Evolutionary conservation across 78 protist species (phyloP).

Genomic region (Mantamonas sphyraenae): DNA sequence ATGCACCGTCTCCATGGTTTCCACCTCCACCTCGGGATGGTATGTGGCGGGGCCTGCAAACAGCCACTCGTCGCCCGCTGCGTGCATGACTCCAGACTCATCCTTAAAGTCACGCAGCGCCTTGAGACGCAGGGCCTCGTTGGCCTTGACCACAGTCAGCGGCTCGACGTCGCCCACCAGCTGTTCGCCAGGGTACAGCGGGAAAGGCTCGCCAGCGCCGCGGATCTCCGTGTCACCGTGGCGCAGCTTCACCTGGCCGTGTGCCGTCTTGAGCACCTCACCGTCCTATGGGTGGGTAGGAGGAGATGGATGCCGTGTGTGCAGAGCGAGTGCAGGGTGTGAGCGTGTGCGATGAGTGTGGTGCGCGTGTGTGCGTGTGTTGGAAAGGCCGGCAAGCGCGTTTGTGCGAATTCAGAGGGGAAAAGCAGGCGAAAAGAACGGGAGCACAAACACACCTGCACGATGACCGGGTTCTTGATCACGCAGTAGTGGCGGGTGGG

Average conservation of each 20-base stretch:
- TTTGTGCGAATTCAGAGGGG: no score
- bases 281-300: neutral
- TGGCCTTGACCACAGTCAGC: conserved; percentile 24
- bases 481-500: conserved; percentile 44
- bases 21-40: conserved; percentile 34
- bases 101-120: conserved; percentile 42
- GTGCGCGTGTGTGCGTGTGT: no score
- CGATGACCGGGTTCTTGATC: conserved; percentile 36
- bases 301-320: no score
- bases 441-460: no score
- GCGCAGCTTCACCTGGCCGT: conserved; percentile 39
- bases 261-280: neutral
- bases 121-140: conserved; percentile 40
- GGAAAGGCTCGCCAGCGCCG: conserved; percentile 38
- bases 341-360: no score
- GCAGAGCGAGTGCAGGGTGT: no score
- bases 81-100: neutral
- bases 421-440: no score
- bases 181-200: conserved; percentile 52
- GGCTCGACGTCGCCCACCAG: conserved; percentile 18
- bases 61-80: conserved; percentile 62
- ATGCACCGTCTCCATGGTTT: conserved; percentile 34
- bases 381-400: no score
- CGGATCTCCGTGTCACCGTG: conserved; percentile 58
- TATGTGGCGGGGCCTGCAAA: conserved; percentile 52